These are phyloP conservation scores for Fusarium lateritium DNA, from an alignment of 2,329 filamentous ascomycete species.

Conservation along the genomic window DNA sequence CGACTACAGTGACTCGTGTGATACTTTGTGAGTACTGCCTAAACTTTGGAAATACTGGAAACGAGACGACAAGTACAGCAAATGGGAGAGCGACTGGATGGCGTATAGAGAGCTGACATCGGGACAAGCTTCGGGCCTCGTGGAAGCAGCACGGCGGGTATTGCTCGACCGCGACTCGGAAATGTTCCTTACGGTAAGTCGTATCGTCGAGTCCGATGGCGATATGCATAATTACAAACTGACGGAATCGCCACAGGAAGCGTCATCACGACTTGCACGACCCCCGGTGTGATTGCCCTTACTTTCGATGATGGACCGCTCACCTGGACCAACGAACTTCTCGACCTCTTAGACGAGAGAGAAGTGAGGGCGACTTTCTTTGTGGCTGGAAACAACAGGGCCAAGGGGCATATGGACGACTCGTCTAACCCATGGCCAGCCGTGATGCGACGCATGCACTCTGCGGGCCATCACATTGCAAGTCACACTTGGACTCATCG, in stretches of 20 bases:
- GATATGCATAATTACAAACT: slow-evolving; percentile 30
- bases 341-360: slow-evolving; percentile 55
- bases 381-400: slow-evolving; percentile 59
- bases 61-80: background rate
- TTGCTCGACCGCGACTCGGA: slow-evolving; percentile 53
- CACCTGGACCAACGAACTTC: slow-evolving; percentile 58
- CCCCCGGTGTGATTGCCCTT: slow-evolving; percentile 58
- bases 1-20: slow-evolving; percentile 58
- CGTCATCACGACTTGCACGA: slow-evolving; percentile 55
- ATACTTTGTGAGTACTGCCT: slow-evolving; percentile 57
- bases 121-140: slow-evolving; percentile 51
- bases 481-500: slow-evolving; percentile 65
- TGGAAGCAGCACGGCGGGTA: slow-evolving; percentile 51
- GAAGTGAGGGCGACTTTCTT: slow-evolving; percentile 59
- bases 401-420: slow-evolving; percentile 60
- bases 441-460: slow-evolving; percentile 59
- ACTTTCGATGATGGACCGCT: slow-evolving; percentile 65
- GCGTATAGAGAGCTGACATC: slow-evolving; percentile 27
- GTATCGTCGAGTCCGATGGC: slow-evolving; percentile 5
- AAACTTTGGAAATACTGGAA: background rate
- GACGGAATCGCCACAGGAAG: slow-evolving; percentile 47
- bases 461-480: slow-evolving; percentile 62
- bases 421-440: slow-evolving; percentile 52
- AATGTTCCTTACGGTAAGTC: slow-evolving; percentile 57
- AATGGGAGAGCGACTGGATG: slow-evolving; percentile 1